Base-by-base conservation (phyloP, 148 eudicot genomes). In the Pouteria glomerata region DNA sequence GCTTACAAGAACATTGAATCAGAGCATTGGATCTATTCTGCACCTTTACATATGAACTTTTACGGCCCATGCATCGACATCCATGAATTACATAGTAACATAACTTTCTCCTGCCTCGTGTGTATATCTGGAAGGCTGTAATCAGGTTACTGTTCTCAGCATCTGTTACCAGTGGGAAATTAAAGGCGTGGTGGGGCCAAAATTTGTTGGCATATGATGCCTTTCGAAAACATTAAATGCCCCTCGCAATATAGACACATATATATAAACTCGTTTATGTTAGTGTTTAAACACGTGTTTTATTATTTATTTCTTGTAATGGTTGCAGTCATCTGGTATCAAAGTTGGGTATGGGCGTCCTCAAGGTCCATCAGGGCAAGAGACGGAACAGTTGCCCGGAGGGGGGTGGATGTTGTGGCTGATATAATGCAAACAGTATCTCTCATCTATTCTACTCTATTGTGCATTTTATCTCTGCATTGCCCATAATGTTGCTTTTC, bases 301-400 rank as follows among this genome's bases (percentile, higher is more conserved):
- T 13, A 13, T 31, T 48, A 14, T 14, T 31, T 66, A 21, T 18
- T 16, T 61, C 29, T 50, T 13, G 64, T 69, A 26, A 29, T 19
- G 31, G 44, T 70, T 82, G 81, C 80, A 88, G 96, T 81, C 90
- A 58, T 86, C 85, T 47, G 96, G 96, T 41, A 88, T 88, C 71
- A 90, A 88, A 76, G 78, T 82, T 34, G 92, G 88, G 42, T 81
- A 81, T 70, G 89, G 87, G 24, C 86, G 87, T 3, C 76, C 81
- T 35, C 80, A 79, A 76, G 86, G 86, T 63, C 75, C 74, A 24
- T 56, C 85, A 1, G 90, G 34, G 82, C 80, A 61, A 85, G 88
- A 70, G 89, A 85, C 64, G 92, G 88, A 50, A 23, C 87, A 11
- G 90, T 86, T 65, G 60, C 87, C 71, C 90, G n/a, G n/a, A 80